A percentile compares a stretch with the other conserved stretches of the same genome.
Evolutionary conservation across 257 asterid species (phyloP).

Genomic region (Scutellaria minor): DNA sequence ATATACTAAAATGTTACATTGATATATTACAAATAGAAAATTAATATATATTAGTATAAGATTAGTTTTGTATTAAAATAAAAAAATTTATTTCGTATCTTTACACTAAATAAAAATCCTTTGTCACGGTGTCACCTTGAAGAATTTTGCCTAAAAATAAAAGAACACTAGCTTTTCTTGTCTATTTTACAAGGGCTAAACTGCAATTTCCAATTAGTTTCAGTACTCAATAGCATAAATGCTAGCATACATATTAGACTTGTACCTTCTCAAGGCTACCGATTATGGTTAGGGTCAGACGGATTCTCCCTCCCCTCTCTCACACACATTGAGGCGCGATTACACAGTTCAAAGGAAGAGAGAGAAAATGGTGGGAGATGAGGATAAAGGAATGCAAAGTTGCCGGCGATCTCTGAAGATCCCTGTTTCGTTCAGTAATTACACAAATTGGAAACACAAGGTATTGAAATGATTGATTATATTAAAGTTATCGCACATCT

Average conservation of each 20-base stretch:
- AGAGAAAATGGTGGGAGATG: conserved; percentile 55
- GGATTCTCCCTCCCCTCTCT: neutral
- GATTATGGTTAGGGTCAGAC: neutral
- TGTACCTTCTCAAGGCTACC: neutral
- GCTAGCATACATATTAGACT: neutral
- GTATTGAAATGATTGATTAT: conserved; percentile 40
- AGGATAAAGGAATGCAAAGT: conserved; percentile 36
- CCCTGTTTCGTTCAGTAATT: conserved; percentile 53
- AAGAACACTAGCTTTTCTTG: too few species aligned
- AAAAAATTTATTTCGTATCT: too few species aligned
- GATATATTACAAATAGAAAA: too few species aligned
- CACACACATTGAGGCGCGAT: conserved; percentile 8
- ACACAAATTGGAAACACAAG: conserved; percentile 77
- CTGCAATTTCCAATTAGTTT: neutral
- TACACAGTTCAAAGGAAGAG: neutral
- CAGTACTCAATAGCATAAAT: neutral
- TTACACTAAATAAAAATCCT: too few species aligned
- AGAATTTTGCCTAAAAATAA: too few species aligned
- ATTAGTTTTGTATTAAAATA: too few species aligned
- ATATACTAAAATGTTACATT: too few species aligned
- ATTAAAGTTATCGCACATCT: neutral
- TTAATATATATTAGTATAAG: too few species aligned
- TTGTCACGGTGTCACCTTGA: too few species aligned
- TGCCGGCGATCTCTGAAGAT: conserved; percentile 59
- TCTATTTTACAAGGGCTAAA: neutral